Percentiles rank a stretch among this genome's conserved stretches.
phyloP scores from a whole-genome alignment of 1,139 yeast species.

The Barnettozyma hawaiiensis region DNA sequence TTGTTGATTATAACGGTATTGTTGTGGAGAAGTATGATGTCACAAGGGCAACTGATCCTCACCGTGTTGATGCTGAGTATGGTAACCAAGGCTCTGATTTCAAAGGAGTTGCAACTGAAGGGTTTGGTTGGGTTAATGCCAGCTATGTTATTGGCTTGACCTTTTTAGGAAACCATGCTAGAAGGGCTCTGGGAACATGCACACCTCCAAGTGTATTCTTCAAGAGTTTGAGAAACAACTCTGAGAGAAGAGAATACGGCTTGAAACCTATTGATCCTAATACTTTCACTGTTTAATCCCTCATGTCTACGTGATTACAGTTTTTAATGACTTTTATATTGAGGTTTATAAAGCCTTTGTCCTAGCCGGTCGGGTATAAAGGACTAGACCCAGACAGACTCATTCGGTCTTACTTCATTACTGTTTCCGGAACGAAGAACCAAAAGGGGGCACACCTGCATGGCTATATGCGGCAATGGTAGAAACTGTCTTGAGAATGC shows the following conservation, averaged over 20 bases:
- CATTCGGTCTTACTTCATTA: too few relatives aligned
- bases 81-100: conserved; percentile 95
- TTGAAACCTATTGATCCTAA: conserved; percentile 20
- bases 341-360: too few relatives aligned
- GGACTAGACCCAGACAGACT: too few relatives aligned
- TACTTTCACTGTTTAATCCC: conserved; percentile 8
- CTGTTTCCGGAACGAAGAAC: too few relatives aligned
- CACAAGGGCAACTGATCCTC: conserved; percentile 77
- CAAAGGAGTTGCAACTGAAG: conserved; percentile 93
- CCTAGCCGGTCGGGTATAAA: too few relatives aligned
- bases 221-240: conserved; percentile 37
- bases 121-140: conserved; percentile 96
- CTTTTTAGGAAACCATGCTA: conserved; percentile 61
- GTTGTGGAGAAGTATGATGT: conserved; percentile 96
- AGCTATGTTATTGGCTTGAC: conserved; percentile 73
- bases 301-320: not conserved
- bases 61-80: conserved; percentile 90
- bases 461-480: too few relatives aligned
- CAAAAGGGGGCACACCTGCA: too few relatives aligned
- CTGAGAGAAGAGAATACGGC: conserved; percentile 39
- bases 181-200: conserved; percentile 74
- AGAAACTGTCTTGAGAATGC: too few relatives aligned
- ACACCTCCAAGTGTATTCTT: conserved; percentile 76
- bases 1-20: conserved; percentile 91
- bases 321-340: not conserved